Percentiles rank a stretch among this genome's conserved stretches.
Conservation (phyloP, 2,329 filamentous ascomycete genomes). For the Mariannaea elegans region DNA sequence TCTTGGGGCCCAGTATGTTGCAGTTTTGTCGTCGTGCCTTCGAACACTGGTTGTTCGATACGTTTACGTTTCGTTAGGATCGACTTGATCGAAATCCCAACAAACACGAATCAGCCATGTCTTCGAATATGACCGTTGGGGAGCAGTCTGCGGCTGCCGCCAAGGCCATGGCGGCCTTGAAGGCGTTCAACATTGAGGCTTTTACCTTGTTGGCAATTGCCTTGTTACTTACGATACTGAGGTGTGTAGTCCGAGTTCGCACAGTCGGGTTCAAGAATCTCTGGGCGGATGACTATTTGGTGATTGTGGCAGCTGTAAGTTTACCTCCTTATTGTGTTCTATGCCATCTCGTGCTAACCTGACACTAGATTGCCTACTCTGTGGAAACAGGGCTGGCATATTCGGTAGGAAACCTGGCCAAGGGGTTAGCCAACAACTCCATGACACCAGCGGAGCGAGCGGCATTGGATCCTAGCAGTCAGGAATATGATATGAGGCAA, state of each 20-base stretch:
- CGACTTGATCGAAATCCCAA: not conserved
- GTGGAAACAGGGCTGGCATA: conserved; percentile 62
- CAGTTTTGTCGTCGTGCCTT: not conserved
- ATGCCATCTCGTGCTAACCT: not conserved
- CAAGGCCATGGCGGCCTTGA: conserved; percentile 35
- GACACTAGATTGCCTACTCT: conserved; percentile 57
- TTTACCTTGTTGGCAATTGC: conserved; percentile 60
- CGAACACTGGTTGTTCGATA: no score
- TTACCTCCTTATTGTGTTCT: not conserved
- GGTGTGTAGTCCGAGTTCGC: conserved; percentile 58
- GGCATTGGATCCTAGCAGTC: conserved; percentile 51
- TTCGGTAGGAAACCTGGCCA: conserved; percentile 56
- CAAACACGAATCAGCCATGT: conserved; percentile 20
- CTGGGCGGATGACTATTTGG: conserved; percentile 67
- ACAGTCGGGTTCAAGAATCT: conserved; percentile 60
- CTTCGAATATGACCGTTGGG: conserved; percentile 24
- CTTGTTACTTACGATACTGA: conserved; percentile 57
- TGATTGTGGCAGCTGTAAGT: conserved; percentile 60
- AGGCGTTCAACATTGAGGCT: conserved; percentile 43
- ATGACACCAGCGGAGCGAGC: conserved; percentile 62
- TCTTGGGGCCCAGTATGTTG: conserved; percentile 1
- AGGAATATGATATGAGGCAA: conserved; percentile 54
- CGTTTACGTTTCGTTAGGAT: not conserved
- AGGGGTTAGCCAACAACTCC: conserved; percentile 64
- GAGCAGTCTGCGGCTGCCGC: conserved; percentile 35